Percentiles rank a stretch among this genome's conserved stretches.
phyloP scores from a whole-genome alignment of 108 stramenopile genomes.

The Pelagomonas calceolata region DNA sequence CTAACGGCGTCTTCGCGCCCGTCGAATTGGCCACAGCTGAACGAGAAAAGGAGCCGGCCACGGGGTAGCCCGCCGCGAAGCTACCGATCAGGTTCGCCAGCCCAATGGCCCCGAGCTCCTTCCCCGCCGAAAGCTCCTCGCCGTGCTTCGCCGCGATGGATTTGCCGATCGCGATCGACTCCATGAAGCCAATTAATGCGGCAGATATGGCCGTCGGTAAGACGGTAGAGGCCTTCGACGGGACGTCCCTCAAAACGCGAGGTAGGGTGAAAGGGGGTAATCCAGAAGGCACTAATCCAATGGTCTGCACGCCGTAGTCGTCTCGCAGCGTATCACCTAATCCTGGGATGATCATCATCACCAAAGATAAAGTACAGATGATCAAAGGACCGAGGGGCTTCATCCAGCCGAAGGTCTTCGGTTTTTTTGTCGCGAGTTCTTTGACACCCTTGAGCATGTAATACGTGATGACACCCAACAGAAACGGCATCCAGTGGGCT shows the following conservation, averaged over 20 bases:
- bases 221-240: conserved; percentile 35
- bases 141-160: conserved; percentile 40
- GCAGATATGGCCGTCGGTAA: conserved; percentile 13
- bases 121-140: conserved; percentile 55
- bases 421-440: conserved; percentile 22
- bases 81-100: conserved; percentile 56
- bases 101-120: conserved; percentile 64
- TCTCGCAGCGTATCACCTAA: conserved; percentile 16
- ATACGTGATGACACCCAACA: conserved; percentile 36
- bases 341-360: conserved; percentile 20
- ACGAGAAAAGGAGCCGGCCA: conserved; percentile 53
- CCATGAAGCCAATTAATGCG: conserved; percentile 58
- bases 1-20: conserved; percentile 54
- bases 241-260: conserved; percentile 18
- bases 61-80: conserved; percentile 37
- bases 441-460: conserved; percentile 32
- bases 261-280: conserved; percentile 36
- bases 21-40: conserved; percentile 59
- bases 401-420: conserved; percentile 30
- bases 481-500: conserved; percentile 49
- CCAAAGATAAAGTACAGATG: conserved; percentile 31
- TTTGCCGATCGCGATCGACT: conserved; percentile 68
- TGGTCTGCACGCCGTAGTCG: conserved; percentile 44
- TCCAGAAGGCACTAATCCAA: conserved; percentile 52
- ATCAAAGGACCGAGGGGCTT: conserved; percentile 43